A percentile compares a stretch with the other conserved stretches of the same genome.
These are phyloP conservation scores for Hydnum rufescens DNA, from an alignment of 768 basidiomycete species.

Conservation along the genomic window DNA sequence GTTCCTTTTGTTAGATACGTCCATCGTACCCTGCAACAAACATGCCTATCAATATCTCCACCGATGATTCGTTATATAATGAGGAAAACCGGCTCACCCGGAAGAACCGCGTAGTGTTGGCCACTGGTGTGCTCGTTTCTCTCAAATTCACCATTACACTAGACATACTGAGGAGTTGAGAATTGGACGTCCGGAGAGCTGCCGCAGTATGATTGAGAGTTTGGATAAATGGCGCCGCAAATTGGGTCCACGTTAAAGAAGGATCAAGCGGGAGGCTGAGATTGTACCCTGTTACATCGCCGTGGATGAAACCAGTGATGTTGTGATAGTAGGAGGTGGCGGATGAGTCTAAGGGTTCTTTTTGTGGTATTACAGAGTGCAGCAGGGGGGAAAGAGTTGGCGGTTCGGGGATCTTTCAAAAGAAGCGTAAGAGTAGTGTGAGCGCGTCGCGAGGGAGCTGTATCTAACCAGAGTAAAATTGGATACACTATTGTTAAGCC, in stretches of 20 bases:
- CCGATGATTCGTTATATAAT: too few species aligned
- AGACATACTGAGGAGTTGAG: constrained; percentile 42
- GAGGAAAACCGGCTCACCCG: background rate
- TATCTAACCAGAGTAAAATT: constrained; percentile 43
- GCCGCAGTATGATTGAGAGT: constrained; percentile 28
- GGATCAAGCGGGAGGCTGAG: constrained; percentile 26
- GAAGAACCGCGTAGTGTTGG: constrained; percentile 13
- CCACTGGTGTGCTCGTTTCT: constrained; percentile 39
- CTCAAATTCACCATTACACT: constrained; percentile 44
- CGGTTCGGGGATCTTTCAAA: background rate
- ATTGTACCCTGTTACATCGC: constrained; percentile 40
- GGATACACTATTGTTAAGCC: constrained; percentile 45
- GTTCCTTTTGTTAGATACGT: constrained; percentile 28
- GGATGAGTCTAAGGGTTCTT: constrained; percentile 25
- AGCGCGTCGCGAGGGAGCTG: background rate
- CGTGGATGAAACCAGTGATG: constrained; percentile 61
- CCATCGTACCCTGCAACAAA: constrained; percentile 41
- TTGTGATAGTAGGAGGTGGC: constrained; percentile 48
- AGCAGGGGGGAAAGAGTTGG: constrained; percentile 26
- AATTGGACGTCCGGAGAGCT: constrained; percentile 14
- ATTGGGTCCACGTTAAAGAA: constrained; percentile 30
- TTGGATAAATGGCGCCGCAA: constrained; percentile 31
- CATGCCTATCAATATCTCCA: background rate
- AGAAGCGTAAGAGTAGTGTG: constrained; percentile 4
- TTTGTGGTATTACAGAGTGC: constrained; percentile 28